Percentiles rank a stretch among this genome's conserved stretches.
These are phyloP conservation scores for Mucor piriformis DNA, from an alignment of 371 early-diverging fungal species.

Conservation along the genomic window DNA sequence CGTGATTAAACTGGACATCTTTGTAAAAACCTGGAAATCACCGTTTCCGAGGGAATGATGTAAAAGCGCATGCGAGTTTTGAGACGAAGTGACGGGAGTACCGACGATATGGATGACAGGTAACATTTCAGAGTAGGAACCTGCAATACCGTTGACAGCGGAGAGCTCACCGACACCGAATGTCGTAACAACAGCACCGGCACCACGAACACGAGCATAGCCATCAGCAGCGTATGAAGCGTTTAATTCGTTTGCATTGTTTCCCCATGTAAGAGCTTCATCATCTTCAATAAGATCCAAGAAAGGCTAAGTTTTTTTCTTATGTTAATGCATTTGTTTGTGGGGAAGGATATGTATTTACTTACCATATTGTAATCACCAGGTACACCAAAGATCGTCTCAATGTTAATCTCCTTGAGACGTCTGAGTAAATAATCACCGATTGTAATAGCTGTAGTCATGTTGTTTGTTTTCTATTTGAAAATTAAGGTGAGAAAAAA, in stretches of 20 bases:
- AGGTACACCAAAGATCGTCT: constrained; percentile 51
- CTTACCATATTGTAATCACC: constrained; percentile 55
- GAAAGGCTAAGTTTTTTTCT: constrained; percentile 22
- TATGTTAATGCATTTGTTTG: no score
- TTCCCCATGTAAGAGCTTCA: constrained; percentile 38
- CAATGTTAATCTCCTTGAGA: constrained; percentile 51
- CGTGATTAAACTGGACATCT: constrained; percentile 44
- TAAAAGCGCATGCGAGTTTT: constrained; percentile 41
- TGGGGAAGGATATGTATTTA: no score
- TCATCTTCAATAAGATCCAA: constrained; percentile 44
- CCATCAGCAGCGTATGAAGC: constrained; percentile 59
- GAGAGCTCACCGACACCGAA: constrained; percentile 63
- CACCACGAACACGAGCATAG: constrained; percentile 47
- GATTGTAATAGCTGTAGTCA: constrained; percentile 21
- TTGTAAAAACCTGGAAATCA: constrained; percentile 47
- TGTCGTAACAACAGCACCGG: constrained; percentile 53
- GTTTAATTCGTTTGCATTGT: constrained; percentile 50
- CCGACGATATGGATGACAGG: constrained; percentile 62
- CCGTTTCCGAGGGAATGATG: constrained; percentile 64
- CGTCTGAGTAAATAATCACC: constrained; percentile 43
- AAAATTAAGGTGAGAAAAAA: background rate
- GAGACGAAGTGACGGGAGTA: constrained; percentile 44
- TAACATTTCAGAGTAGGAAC: constrained; percentile 58
- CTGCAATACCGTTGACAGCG: constrained; percentile 57
- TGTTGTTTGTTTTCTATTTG: background rate